Base-by-base conservation (phyloP, 1,284 basidiomycete genomes). In the Volvariella surrecta region DNA sequence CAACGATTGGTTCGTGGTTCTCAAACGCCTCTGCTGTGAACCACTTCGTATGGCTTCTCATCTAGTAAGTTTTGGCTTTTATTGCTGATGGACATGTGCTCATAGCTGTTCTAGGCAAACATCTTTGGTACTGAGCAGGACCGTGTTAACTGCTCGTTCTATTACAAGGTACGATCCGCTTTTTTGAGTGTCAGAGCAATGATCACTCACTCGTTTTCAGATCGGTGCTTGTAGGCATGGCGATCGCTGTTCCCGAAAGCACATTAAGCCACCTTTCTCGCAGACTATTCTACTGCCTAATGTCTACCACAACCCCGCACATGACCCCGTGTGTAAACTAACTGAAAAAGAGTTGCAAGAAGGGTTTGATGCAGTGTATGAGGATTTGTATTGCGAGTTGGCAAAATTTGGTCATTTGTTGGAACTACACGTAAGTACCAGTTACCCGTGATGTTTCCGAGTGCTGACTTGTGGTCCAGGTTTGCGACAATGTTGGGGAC, bases 401-500 rank as follows among this genome's bases (percentile, higher is more conserved):
- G 74, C 89, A 45, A 95, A 96, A 64, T 98, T 93, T 60, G 96
- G 96, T 2, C 84, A 98, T 63, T 72, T 99, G 40, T 68, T 96
- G 43, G 96, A 99, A 67, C 76, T 99, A 53, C 94, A 97, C 66
- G 92, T 88, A 57, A 60, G 83, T 73, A 11, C 28, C 28, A 17
- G 45, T 39, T 22, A 37, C 21, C 45, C 28, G 44, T 38, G 20
- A 20, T 46, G 24, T 6, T 6, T 28, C 11, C 24, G 11, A 38
- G 35, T 28, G 39, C 41, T 43, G 37, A 24, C 24, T n/a, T 19
- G 22, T 16, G 6, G 42, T 47, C 44, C 53, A 91, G 82, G 89
- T 99, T 4, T 99, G 96, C 61, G 96, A 99, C 67, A 99, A 99
- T 59, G 93, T 99, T 21, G 96, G 96, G 19, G 96, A 99, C 60